These are phyloP conservation scores for Starmera pachycereana DNA, from an alignment of 805 yeast genomes.

Conservation along the genomic window DNA sequence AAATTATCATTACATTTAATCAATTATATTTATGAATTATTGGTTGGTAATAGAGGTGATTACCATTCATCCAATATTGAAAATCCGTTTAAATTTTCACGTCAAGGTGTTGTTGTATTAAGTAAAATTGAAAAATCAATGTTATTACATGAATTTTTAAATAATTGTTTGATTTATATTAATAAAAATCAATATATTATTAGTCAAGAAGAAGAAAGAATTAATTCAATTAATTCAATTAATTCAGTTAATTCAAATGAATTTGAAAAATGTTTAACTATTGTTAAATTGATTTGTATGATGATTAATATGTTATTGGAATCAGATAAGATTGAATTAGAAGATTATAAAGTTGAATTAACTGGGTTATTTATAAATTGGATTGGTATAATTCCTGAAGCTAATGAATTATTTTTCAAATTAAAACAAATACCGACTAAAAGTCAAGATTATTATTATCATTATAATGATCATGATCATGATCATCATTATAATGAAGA, in stretches of 20 bases:
- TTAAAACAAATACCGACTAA: conserved; percentile 18
- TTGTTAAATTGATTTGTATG: conserved; percentile 46
- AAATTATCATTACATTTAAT: conserved; percentile 28
- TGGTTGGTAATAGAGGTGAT: conserved; percentile 1
- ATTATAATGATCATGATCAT: too few relatives aligned
- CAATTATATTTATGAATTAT: not conserved
- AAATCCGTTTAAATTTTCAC: conserved; percentile 32
- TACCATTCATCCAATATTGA: too few relatives aligned
- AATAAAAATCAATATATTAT: conserved; percentile 23
- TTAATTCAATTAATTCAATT: too few relatives aligned
- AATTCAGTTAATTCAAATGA: conserved; percentile 11
- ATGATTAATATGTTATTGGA: conserved; percentile 47
- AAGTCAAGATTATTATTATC: too few relatives aligned
- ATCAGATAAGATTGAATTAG: conserved; percentile 32
- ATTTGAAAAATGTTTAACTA: conserved; percentile 23
- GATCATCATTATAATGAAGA: too few relatives aligned
- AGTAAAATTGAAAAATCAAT: conserved; percentile 53
- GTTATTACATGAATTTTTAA: conserved; percentile 61
- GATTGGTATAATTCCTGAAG: conserved; percentile 56
- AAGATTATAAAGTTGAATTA: conserved; percentile 48
- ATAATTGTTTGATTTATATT: conserved; percentile 38
- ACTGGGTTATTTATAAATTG: conserved; percentile 53
- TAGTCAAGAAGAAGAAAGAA: conserved; percentile 5
- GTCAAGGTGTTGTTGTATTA: conserved; percentile 44
- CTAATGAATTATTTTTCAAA: conserved; percentile 44